A percentile compares a stretch with the other conserved stretches of the same genome.
Evolutionary conservation across 73 alveolate genomes (phyloP).

Genomic region (Uronychia binucleata): DNA sequence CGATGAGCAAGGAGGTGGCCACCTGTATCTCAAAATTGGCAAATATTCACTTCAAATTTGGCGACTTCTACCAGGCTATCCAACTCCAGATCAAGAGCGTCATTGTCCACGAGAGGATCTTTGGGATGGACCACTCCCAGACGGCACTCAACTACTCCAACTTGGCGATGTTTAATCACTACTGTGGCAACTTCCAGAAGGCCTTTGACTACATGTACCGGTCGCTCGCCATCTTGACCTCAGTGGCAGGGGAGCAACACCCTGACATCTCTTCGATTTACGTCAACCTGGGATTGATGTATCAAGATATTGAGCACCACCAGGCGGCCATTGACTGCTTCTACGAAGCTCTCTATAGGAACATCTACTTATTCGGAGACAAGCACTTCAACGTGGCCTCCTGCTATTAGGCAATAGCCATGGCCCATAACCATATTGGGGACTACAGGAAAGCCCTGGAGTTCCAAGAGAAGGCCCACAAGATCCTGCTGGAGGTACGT

Average conservation of each 20-base stretch:
- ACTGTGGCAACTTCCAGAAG: conserved; percentile 63
- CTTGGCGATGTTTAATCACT: conserved; percentile 65
- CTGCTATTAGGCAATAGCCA: conserved; percentile 78
- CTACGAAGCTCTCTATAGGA: conserved; percentile 67
- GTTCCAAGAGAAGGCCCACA: conserved; percentile 73
- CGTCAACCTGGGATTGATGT: conserved; percentile 75
- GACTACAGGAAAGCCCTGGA: conserved; percentile 81
- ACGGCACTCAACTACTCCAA: conserved; percentile 79
- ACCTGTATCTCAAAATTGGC: conserved; percentile 75
- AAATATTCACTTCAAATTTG: conserved; percentile 74
- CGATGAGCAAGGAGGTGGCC: conserved; percentile 74
- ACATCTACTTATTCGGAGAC: conserved; percentile 75
- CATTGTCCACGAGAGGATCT: conserved; percentile 62
- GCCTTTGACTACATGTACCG: conserved; percentile 75
- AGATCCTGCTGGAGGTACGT: no score
- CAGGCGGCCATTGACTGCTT: conserved; percentile 82
- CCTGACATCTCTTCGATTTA: conserved; percentile 75
- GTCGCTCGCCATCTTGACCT: conserved; percentile 64
- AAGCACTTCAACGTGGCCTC: conserved; percentile 71
- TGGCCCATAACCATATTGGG: conserved; percentile 68
- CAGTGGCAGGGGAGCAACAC: conserved; percentile 76
- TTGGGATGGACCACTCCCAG: conserved; percentile 79
- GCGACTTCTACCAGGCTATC: conserved; percentile 77
- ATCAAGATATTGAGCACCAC: conserved; percentile 74
- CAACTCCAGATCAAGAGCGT: conserved; percentile 74